Conservation (phyloP, 208 protist species). For the Novymonas esmeraldas region DNA sequence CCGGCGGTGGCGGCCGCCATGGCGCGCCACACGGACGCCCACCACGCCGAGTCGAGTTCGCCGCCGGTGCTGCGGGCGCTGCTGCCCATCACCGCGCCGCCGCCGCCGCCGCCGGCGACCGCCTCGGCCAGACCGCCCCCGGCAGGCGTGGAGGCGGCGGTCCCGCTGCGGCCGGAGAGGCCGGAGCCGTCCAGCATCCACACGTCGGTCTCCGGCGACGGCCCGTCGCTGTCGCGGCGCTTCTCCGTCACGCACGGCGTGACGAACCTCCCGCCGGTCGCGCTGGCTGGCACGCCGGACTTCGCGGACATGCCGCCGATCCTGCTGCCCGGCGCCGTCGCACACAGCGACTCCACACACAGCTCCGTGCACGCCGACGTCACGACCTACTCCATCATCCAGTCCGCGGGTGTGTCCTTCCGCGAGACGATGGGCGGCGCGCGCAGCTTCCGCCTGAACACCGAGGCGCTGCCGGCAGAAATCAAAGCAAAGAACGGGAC, state of each 20-base stretch:
- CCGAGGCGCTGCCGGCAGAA: slow-evolving; percentile 39
- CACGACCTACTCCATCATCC: slow-evolving; percentile 41
- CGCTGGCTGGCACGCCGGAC: slow-evolving; percentile 14
- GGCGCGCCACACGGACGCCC: neutral
- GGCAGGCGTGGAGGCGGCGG: neutral
- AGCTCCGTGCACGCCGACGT: slow-evolving; percentile 11
- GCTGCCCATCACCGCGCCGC: neutral
- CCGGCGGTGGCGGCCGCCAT: neutral
- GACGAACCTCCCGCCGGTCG: slow-evolving; percentile 15
- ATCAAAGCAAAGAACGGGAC: slow-evolving; percentile 83
- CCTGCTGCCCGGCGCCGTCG: neutral
- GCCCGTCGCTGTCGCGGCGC: slow-evolving; percentile 11
- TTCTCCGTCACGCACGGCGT: slow-evolving; percentile 13
- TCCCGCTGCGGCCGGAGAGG: neutral
- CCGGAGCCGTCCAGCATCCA: neutral
- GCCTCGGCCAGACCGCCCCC: neutral
- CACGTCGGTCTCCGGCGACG: neutral
- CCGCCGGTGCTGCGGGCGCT: neutral
- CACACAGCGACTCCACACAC: slow-evolving; percentile 5
- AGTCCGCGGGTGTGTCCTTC: slow-evolving; percentile 44
- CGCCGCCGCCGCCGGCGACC: neutral
- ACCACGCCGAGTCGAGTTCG: neutral
- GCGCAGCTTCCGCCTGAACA: slow-evolving; percentile 11
- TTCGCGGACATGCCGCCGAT: neutral
- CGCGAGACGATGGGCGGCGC: slow-evolving; percentile 10